These are phyloP conservation scores for Cryptosporidium viatorum DNA, from an alignment of 169 alveolate species.

Conservation along the genomic window DNA sequence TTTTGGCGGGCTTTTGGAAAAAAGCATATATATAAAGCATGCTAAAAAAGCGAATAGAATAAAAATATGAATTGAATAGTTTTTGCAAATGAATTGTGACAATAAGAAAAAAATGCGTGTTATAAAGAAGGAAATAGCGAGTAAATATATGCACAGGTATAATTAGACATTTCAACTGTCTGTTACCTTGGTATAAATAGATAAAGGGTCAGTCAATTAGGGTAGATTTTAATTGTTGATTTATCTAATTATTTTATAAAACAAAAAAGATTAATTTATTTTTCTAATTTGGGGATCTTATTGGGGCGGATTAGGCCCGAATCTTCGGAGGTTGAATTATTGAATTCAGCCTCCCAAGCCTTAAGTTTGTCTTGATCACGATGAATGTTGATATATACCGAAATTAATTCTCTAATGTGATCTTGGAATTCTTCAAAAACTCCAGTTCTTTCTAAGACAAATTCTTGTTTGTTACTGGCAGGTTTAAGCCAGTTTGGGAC, in stretches of 20 bases:
- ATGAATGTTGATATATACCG: conserved; percentile 82
- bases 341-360: conserved; percentile 80
- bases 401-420: conserved; percentile 78
- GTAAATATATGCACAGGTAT: not conserved
- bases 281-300: conserved; percentile 38
- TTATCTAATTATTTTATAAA: too few relatives aligned
- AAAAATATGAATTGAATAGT: not conserved
- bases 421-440: conserved; percentile 86
- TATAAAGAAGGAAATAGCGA: not conserved
- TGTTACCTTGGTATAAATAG: not conserved
- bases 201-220: not conserved
- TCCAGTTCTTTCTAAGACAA: conserved; percentile 87
- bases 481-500: conserved; percentile 92
- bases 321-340: not conserved
- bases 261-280: not conserved
- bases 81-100: too few relatives aligned
- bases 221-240: not conserved
- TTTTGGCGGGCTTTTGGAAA: not conserved
- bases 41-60: not conserved
- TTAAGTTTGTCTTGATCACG: conserved; percentile 77
- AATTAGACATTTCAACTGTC: not conserved
- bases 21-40: not conserved
- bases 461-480: conserved; percentile 90
- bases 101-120: not conserved
- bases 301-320: conserved; percentile 8